Base-by-base conservation (phyloP, 2,329 filamentous ascomycete species). In the Chaetomium olivaceum region DNA sequence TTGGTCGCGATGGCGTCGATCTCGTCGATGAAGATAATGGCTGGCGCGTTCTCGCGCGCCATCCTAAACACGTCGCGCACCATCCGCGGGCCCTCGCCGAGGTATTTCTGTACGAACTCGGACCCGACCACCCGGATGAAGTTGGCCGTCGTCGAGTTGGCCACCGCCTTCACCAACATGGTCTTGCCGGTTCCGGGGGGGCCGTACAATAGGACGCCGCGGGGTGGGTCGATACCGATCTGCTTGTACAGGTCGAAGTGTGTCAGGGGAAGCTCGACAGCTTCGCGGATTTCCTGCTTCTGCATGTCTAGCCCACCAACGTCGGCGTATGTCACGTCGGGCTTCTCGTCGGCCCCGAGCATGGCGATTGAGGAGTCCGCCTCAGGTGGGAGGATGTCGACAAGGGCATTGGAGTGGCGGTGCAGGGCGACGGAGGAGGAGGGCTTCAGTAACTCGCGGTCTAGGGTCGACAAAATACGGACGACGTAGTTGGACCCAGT, bases 1-100 rank as follows among this genome's bases (percentile, higher is more conserved):
- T 99, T 99, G 50, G 95, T 99, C 67, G 95, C 95, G 74, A 99
- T 98, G 69, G 95, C 95, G 76, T 99, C 95, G 73, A 99, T 97
- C 79, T 99, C 95, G 77, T 99, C 95, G 77, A 99, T 99, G 85
- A 99, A 99, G 80, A 99, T 99, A 78, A 99, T 99, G 66, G 93
- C 91, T 0, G 95, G 95, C 0, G 93, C 94, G 82, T 99, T 99
- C 83, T 99, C 95, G 69, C 95, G 90, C 46, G 95, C 95, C 95
- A 99, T 99, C 69, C 95, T 87, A 87, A 99, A 99, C 50, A 99
- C 95, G 77, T 99, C 95, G 75, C 95, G 92, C 62, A 99, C 95
- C 95, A 99, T 99, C 72, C 95, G 92, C 61, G 95, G 95, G 60
- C 95, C 95, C 78, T 99, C 95, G 77, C 95, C 95, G 1, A 99